A percentile compares a stretch with the other conserved stretches of the same genome.
Evolutionary conservation across 306 rosid genomes (phyloP).

Genomic region (Ormosia emarginata): DNA sequence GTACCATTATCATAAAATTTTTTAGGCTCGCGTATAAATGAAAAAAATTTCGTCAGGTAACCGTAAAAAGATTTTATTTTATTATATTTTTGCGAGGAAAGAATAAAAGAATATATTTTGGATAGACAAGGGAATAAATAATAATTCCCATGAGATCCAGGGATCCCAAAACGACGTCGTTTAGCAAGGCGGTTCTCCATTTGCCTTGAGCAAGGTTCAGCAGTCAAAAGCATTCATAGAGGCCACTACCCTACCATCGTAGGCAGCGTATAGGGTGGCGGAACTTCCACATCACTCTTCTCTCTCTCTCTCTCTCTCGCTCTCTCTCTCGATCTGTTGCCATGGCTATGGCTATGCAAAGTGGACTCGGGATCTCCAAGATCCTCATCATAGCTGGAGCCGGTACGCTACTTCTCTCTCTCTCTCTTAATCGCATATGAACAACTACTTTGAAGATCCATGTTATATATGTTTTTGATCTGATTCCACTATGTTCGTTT

Average conservation of each 20-base stretch:
- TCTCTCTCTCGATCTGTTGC: neutral
- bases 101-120: too few relatives aligned
- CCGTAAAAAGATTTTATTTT: too few relatives aligned
- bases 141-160: too few relatives aligned
- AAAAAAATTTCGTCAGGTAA: too few relatives aligned
- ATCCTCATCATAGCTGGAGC: conserved; percentile 68
- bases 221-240: neutral
- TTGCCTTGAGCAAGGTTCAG: neutral
- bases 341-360: conserved; percentile 76
- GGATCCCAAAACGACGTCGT: neutral
- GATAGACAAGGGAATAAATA: too few relatives aligned
- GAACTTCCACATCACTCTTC: neutral
- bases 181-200: neutral
- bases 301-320: neutral
- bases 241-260: neutral
- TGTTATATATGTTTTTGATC: neutral
- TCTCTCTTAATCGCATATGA: neutral
- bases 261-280: neutral
- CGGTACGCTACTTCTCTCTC: conserved; percentile 24
- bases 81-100: too few relatives aligned
- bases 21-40: too few relatives aligned
- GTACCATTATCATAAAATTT: too few relatives aligned
- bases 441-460: neutral
- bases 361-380: conserved; percentile 64
- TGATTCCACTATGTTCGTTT: conserved; percentile 13